A percentile compares a stretch with the other conserved stretches of the same genome.
phyloP scores from a whole-genome alignment of 2,329 filamentous ascomycete species.

The Pseudogymnoascus sp. region DNA sequence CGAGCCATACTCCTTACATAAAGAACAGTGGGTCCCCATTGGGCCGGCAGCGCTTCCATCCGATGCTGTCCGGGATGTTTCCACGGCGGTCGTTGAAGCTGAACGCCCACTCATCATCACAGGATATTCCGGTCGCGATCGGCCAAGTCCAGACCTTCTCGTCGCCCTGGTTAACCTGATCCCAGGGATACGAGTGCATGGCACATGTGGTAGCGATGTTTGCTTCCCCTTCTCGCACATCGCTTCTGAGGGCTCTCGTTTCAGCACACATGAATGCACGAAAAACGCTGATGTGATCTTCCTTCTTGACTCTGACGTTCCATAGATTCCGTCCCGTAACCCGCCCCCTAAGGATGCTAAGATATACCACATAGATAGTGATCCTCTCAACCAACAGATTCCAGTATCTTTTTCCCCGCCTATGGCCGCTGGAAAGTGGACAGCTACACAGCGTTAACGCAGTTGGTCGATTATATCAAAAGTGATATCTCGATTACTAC shows the following conservation, averaged over 20 bases:
- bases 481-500: slow-evolving; percentile 6
- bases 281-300: slow-evolving; percentile 55
- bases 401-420: slow-evolving; percentile 50
- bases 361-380: slow-evolving; percentile 58
- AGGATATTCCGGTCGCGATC: slow-evolving; percentile 41
- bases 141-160: slow-evolving; percentile 29
- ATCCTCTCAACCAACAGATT: slow-evolving; percentile 56
- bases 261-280: slow-evolving; percentile 48
- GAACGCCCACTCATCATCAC: slow-evolving; percentile 41
- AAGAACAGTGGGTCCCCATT: slow-evolving; percentile 50
- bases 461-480: slow-evolving; percentile 26
- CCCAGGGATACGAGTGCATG: slow-evolving; percentile 41
- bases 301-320: slow-evolving; percentile 60
- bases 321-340: slow-evolving; percentile 59
- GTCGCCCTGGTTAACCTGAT: slow-evolving; percentile 40
- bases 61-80: slow-evolving; percentile 37
- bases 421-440: slow-evolving; percentile 44
- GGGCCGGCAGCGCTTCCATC: slow-evolving; percentile 19
- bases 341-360: slow-evolving; percentile 47
- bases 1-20: slow-evolving; percentile 59
- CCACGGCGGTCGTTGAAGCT: slow-evolving; percentile 36
- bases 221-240: slow-evolving; percentile 29
- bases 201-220: slow-evolving; percentile 46
- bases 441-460: slow-evolving; percentile 35
- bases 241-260: slow-evolving; percentile 44